Evolutionary conservation across 495 filamentous ascomycete genomes (phyloP), one percentile per base, ranked within the genome.

Genomic region (Neurospora discreta): DNA sequence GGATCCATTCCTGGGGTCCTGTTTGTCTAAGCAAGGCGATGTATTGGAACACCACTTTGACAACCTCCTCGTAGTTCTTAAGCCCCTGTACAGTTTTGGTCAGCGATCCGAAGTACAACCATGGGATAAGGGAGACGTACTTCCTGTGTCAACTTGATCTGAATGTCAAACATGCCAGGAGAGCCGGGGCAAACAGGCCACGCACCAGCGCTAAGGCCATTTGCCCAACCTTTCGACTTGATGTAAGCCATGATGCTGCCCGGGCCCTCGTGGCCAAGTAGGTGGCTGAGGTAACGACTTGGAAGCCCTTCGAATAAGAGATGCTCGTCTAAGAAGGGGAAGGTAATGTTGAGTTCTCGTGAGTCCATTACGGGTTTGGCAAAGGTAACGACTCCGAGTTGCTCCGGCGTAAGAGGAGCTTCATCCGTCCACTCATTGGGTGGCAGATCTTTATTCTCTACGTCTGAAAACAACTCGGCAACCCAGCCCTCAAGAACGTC

Each of bases 311-410:
- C 89, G 80, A 90, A 97, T 69, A 94, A 80, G 10, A 89, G 77
- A 73, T 98, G 93, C 80, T 98, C 93, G 77, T 98, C 94, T 67
- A 93, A 82, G 79, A 92, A 98, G 0, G 94, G 92, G 80, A 98
- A 98, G 73, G 86, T 90, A 71, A 99, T 87, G 68, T 95, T 93
- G 75, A 99, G 82, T 38, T 90, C 89, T 68, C 93, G 87, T 20
- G 89, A 89, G 73, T 99, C 94, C 92, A 97, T 97, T 41, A 99
- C 96, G 1, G 95, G 95, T 81, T 97, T 98, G 30, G 94, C 93
- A 82, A 97, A 97, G 65, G 92, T 88, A 80, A 95, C 92, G 5
- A 89, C 93, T 72, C 90, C 86, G 44, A 95, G 85, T 69, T 93
- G 86, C 1, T 89, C 85, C 71, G 89, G 73, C 16, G 87, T 87